Evolutionary conservation across 2,329 filamentous ascomycete species (phyloP), one percentile per base, ranked within the genome.

Genomic region (Colletotrichum noveboracense): DNA sequence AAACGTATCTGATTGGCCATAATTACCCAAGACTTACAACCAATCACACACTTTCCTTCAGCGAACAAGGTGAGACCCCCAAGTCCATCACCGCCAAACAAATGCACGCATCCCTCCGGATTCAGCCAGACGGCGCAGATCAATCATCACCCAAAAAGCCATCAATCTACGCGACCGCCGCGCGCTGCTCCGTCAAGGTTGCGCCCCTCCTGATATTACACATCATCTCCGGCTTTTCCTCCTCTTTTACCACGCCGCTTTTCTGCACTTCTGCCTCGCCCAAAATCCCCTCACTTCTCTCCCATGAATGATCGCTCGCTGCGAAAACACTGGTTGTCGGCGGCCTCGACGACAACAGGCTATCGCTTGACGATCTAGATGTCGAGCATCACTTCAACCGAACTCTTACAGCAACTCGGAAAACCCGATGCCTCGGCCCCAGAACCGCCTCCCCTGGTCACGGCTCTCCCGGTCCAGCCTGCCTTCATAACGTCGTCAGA

Each of bases 71-170:
- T 26, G 14, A 34, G 26, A 60, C 12, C 32, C 55, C 56, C 56
- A 38, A 60, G 62, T 34, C 58, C 62, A 62, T 68, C 73, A 68
- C 26, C 62, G 26, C 28, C 32, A 26, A 28, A 62, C 62, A 48
- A 68, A 73, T 67, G 73, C 32, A 56, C 56, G 70, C 43, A 75
- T 75, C 66, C 34, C 48, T 67, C 73, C 73, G 64, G 36, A 72
- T 72, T 58, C 69, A 75, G 69, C 38, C 69, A 64, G 18, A 21
- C 14, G 12, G 21, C 52, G 70, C 64, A 73, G 64, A 75, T 75
- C 73, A 32, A 48, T 26, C n/a, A 48, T 43, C 55, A 34, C 30
- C 16, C 26, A 34, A 58, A 28, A 24, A 66, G 8, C 28, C 66
- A 32, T 30, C 60, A 56, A 66, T 36, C 34, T 55, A 61, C 69